Percentiles rank a stretch among this genome's conserved stretches.
Conservation (phyloP, 345 rosid genomes). For the Hirschfeldia incana region DNA sequence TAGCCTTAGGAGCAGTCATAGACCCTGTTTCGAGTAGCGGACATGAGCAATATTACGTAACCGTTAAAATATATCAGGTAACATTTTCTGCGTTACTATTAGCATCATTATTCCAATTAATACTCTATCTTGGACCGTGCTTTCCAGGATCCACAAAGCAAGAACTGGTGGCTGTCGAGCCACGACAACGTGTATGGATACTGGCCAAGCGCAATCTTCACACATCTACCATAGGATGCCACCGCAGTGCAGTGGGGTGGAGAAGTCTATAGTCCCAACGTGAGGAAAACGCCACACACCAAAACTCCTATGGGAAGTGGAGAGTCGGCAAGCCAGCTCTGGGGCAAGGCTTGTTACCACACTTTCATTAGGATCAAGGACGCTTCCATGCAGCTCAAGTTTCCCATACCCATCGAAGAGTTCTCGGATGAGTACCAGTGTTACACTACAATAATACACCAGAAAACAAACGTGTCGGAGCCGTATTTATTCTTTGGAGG, state of each 20-base stretch:
- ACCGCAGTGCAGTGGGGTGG: constrained; percentile 58
- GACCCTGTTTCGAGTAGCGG: not conserved
- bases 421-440: constrained; percentile 31
- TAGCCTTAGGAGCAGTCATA: constrained; percentile 42
- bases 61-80: constrained; percentile 39
- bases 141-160: constrained; percentile 43
- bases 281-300: constrained; percentile 48
- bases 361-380: constrained; percentile 41
- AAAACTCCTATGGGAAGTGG: constrained; percentile 57
- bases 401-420: constrained; percentile 33
- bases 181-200: constrained; percentile 32
- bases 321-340: not conserved
- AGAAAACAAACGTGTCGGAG: not conserved
- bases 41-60: constrained; percentile 25
- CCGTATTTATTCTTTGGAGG: constrained; percentile 52
- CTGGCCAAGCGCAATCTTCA: constrained; percentile 43
- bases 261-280: constrained; percentile 45
- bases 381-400: constrained; percentile 33
- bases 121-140: not conserved
- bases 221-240: constrained; percentile 31
- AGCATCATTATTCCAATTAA: not conserved
- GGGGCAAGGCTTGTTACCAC: constrained; percentile 36
- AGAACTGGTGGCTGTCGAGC: constrained; percentile 48
- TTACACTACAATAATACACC: constrained; percentile 26
- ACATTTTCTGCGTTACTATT: not conserved